Evolutionary conservation across 805 yeast species (phyloP).

Genomic region (Candida montana): DNA sequence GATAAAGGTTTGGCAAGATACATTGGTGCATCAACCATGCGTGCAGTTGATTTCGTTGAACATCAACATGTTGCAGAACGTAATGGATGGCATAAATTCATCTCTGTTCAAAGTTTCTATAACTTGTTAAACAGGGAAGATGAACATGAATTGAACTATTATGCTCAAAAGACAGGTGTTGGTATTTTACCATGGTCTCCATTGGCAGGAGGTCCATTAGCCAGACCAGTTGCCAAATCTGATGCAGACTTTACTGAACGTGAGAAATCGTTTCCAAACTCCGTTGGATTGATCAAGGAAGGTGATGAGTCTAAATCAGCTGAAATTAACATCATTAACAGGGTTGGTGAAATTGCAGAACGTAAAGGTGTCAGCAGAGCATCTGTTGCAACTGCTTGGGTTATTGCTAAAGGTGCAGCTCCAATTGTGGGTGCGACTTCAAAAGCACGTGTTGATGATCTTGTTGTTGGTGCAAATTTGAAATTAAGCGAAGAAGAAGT

Average conservation of each 20-base stretch:
- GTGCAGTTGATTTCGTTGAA: conserved; percentile 46
- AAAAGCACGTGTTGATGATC: conserved; percentile 48
- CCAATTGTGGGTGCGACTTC: conserved; percentile 55
- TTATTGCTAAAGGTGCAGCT: conserved; percentile 40
- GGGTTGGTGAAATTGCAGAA: conserved; percentile 53
- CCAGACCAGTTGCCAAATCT: conserved; percentile 36
- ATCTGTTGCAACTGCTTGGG: conserved; percentile 47
- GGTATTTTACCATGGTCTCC: conserved; percentile 63
- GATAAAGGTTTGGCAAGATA: conserved; percentile 45
- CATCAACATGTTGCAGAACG: conserved; percentile 53
- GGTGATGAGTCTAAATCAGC: conserved; percentile 5
- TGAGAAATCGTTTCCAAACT: conserved; percentile 15
- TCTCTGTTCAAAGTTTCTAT: conserved; percentile 54
- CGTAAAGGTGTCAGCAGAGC: conserved; percentile 48
- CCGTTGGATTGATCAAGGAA: conserved; percentile 13
- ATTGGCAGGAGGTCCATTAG: conserved; percentile 46
- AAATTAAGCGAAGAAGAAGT: conserved; percentile 27
- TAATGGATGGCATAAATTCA: conserved; percentile 52
- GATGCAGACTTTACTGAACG: conserved; percentile 12
- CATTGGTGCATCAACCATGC: conserved; percentile 62
- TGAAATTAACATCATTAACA: conserved; percentile 29
- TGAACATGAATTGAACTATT: conserved; percentile 56
- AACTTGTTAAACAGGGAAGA: conserved; percentile 56
- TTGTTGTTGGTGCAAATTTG: conserved; percentile 37
- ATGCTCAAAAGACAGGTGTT: conserved; percentile 44